Evolutionary conservation across 2,329 filamentous ascomycete genomes (phyloP).

Genomic region (Aspergillus floridensis): DNA sequence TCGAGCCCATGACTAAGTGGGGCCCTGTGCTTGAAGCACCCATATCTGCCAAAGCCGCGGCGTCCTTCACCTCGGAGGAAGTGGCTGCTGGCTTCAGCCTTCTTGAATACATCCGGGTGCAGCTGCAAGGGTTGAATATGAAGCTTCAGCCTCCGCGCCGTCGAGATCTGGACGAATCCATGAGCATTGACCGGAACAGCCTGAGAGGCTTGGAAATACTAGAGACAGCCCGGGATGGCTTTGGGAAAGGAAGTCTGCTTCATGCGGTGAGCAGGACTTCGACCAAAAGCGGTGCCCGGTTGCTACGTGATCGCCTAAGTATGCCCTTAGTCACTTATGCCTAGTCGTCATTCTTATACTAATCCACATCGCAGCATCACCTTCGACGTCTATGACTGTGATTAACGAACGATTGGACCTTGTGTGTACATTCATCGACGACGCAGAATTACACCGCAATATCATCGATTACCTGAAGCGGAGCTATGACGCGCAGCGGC

Average conservation of each 20-base stretch:
- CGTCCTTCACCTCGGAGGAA: constrained; percentile 66
- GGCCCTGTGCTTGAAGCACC: constrained; percentile 71
- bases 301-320: constrained; percentile 82
- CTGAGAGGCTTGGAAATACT: constrained; percentile 86
- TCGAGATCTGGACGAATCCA: constrained; percentile 70
- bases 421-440: constrained; percentile 69
- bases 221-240: constrained; percentile 76
- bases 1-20: constrained; percentile 64
- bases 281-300: constrained; percentile 83
- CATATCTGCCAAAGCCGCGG: constrained; percentile 53
- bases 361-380: constrained; percentile 55
- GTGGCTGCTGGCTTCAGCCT: constrained; percentile 73
- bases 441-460: constrained; percentile 67
- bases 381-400: constrained; percentile 77
- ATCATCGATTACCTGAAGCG: constrained; percentile 66
- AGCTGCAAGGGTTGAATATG: constrained; percentile 73
- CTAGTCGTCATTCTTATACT: constrained; percentile 12
- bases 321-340: constrained; percentile 24
- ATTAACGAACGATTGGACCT: constrained; percentile 81
- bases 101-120: constrained; percentile 78
- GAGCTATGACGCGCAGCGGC: constrained; percentile 80
- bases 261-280: constrained; percentile 87
- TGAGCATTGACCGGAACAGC: constrained; percentile 90
- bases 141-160: constrained; percentile 80
- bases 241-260: constrained; percentile 77